Percentiles rank a stretch among this genome's conserved stretches.
phyloP scores from a whole-genome alignment of 2,329 filamentous ascomycete species.

The Penicillium vulpinum region DNA sequence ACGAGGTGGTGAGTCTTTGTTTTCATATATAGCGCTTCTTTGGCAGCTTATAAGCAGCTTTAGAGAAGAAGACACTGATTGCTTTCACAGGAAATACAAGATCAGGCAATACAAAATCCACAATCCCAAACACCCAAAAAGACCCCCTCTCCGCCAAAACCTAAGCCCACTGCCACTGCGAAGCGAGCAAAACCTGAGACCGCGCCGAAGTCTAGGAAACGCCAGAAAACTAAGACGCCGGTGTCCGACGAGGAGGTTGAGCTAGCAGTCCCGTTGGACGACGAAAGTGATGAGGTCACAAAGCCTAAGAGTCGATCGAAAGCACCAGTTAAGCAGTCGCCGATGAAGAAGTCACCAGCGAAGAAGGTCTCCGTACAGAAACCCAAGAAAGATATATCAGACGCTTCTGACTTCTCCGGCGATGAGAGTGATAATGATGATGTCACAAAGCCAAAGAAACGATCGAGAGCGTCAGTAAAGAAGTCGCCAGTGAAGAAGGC shows the following conservation, averaged over 20 bases:
- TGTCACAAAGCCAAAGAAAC: constrained; percentile 21
- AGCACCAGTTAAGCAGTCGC: background rate
- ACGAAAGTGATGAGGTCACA: constrained; percentile 25
- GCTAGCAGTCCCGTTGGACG: constrained; percentile 6
- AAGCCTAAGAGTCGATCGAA: constrained; percentile 22
- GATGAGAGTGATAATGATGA: constrained; percentile 28
- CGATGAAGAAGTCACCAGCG: background rate
- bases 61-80: constrained; percentile 8
- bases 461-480: constrained; percentile 6
- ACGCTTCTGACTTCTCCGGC: constrained; percentile 9
- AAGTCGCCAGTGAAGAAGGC: constrained; percentile 14
- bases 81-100: constrained; percentile 33
- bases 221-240: constrained; percentile 34
- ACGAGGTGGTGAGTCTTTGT: constrained; percentile 49
- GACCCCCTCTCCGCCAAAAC: constrained; percentile 17
- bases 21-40: background rate
- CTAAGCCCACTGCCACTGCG: constrained; percentile 21
- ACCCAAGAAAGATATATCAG: constrained; percentile 6
- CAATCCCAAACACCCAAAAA: constrained; percentile 11
- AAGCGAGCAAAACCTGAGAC: constrained; percentile 31
- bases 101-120: constrained; percentile 22
- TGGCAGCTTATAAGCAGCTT: background rate
- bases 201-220: constrained; percentile 33
- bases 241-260: constrained; percentile 27
- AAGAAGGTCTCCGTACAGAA: constrained; percentile 9